phyloP scores from a whole-genome alignment of 768 basidiomycete species.

The Leccinellum luteum region DNA sequence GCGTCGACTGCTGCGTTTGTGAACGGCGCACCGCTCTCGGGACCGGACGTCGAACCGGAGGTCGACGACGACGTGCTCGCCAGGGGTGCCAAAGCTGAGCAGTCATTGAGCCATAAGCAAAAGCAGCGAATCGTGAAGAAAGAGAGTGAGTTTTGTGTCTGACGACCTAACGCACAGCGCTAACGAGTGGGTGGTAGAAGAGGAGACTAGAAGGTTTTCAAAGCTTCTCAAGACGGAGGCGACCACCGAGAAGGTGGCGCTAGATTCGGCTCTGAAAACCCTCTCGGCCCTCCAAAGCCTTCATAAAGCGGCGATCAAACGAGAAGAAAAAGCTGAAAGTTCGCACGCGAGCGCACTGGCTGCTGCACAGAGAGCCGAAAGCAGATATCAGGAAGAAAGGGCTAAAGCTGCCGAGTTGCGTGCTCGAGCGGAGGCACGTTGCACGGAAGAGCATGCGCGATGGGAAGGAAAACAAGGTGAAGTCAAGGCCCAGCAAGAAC shows the following conservation, averaged over 20 bases:
- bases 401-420: conserved; percentile 51
- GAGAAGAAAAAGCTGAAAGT: conserved; percentile 56
- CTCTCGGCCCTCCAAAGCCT: conserved; percentile 65
- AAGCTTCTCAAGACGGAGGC: conserved; percentile 72
- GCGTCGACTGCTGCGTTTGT: conserved; percentile 39
- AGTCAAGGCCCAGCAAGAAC: conserved; percentile 44
- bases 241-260: conserved; percentile 61
- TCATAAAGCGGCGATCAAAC: conserved; percentile 67
- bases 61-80: conserved; percentile 39
- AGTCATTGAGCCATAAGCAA: conserved; percentile 47
- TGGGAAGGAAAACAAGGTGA: conserved; percentile 53
- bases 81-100: conserved; percentile 48
- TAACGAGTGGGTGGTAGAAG: conserved; percentile 36
- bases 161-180: neutral
- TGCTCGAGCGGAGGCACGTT: conserved; percentile 43
- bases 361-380: conserved; percentile 61
- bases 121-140: conserved; percentile 48
- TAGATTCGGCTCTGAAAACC: conserved; percentile 60
- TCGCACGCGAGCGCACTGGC: conserved; percentile 52
- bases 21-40: conserved; percentile 52
- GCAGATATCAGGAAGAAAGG: conserved; percentile 59
- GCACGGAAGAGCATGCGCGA: conserved; percentile 56
- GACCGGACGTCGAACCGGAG: conserved; percentile 43
- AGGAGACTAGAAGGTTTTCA: conserved; percentile 57
- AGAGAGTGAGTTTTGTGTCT: conserved; percentile 41